Evolutionary conservation across 495 filamentous ascomycete species (phyloP), one percentile per base, ranked within the genome.

Genomic region (Podospora pseudopauciseta): DNA sequence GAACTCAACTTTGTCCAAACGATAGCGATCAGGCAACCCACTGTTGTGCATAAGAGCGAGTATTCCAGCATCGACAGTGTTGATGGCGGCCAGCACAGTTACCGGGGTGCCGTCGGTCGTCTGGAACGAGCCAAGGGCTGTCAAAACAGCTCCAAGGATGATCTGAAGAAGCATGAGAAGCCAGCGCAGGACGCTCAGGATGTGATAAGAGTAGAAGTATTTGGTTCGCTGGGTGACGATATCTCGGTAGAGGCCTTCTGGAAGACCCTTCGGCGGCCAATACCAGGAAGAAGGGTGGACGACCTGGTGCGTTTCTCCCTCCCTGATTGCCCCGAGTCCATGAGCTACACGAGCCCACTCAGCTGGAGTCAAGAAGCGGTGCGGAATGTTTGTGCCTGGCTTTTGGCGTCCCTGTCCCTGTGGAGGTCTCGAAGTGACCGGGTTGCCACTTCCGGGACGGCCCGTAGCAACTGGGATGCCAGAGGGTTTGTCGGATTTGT

Each of bases 11-110:
- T 77, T 75, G 70, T 85, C 76, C 60, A 79, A 76, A 16, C 82
- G 78, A 53, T 83, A 81, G 4, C 84, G 74, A 65, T 83, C 78
- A 11, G 84, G 84, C 9, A 86, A 71, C 0, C 84, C 84, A 66
- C 82, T 84, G 67, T 84, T 84, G 72, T 84, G 81, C 68, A 86
- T 64, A 44, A 86, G 68, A 13, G 80, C 84, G 2, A 86, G 73
- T 9, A 86, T 65, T 6, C 84, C 84, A 20, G 83, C 83, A 6
- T 80, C 71, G 20, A 82, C 72, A 0, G 84, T 86, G 71, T 84
- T 85, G 62, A 81, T 65, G 15, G 82, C 82, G 1, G 81, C 84
- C 4, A 85, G 74, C 16, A 80, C 65, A 2, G 82, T 86, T 57
- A 84, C 81, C 34, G 75, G 71, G 1, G 70, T 76, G 16, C 77